phyloP scores from a whole-genome alignment of 352 stramenopile genomes.

The Phytophthora ohioensis region DNA sequence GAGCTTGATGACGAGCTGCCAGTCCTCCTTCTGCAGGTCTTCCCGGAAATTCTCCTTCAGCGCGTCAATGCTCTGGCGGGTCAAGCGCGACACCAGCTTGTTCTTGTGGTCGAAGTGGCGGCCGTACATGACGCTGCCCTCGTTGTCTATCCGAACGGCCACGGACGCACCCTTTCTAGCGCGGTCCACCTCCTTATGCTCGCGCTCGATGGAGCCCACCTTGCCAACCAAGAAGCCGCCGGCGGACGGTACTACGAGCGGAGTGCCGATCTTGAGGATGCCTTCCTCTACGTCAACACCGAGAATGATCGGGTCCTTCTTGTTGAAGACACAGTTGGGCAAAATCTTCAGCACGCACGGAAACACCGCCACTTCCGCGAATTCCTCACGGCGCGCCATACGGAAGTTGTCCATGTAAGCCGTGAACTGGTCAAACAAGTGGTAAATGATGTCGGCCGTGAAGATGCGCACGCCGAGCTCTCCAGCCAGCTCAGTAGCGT shows the following conservation, averaged over 20 bases:
- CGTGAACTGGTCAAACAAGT: slow-evolving; percentile 99
- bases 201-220: slow-evolving; percentile 97
- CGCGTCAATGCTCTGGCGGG: slow-evolving; percentile 96
- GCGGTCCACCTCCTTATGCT: slow-evolving; percentile 95
- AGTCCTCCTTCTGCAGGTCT: slow-evolving; percentile 98
- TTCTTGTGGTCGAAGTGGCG: slow-evolving; percentile 97
- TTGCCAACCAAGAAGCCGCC: slow-evolving; percentile 93
- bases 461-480: slow-evolving; percentile 98
- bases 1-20: slow-evolving; percentile 98
- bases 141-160: slow-evolving; percentile 98
- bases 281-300: slow-evolving; percentile 97
- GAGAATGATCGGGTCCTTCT: slow-evolving; percentile 99
- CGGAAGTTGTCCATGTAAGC: slow-evolving; percentile 97
- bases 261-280: slow-evolving; percentile 98
- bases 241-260: slow-evolving; percentile 88
- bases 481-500: slow-evolving; percentile 91
- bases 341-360: slow-evolving; percentile 98
- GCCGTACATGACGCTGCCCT: slow-evolving; percentile 96
- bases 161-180: slow-evolving; percentile 95
- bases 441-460: slow-evolving; percentile 99
- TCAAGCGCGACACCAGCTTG: slow-evolving; percentile 86
- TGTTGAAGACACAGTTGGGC: slow-evolving; percentile 99
- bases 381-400: slow-evolving; percentile 91
- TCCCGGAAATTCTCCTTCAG: slow-evolving; percentile 99
- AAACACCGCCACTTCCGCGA: slow-evolving; percentile 94